Evolutionary conservation across 2,329 filamentous ascomycete species (phyloP).

Genomic region (Bertia moriformis): DNA sequence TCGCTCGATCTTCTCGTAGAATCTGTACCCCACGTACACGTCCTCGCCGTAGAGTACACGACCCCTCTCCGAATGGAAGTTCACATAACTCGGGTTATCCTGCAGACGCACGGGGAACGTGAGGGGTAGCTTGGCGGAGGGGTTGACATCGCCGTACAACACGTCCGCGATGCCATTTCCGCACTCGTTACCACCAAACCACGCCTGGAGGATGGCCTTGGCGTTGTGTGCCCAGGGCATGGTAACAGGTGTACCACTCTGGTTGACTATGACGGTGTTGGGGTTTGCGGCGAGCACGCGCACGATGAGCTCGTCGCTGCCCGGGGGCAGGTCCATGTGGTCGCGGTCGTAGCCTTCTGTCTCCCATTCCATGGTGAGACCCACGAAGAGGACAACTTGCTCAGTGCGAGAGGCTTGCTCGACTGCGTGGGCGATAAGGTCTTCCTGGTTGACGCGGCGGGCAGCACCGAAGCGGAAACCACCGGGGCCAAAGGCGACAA

Average conservation of each 20-base stretch:
- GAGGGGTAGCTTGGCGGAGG: conserved; percentile 60
- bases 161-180: conserved; percentile 70
- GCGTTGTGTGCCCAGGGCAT: conserved; percentile 54
- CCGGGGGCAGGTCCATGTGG: conserved; percentile 63
- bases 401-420: conserved; percentile 55
- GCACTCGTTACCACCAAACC: conserved; percentile 79
- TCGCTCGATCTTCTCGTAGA: conserved; percentile 58
- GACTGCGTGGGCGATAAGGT: conserved; percentile 52
- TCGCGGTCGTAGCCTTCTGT: conserved; percentile 66
- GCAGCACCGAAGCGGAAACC: conserved; percentile 48
- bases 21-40: conserved; percentile 68
- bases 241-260: conserved; percentile 61
- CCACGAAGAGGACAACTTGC: conserved; percentile 65
- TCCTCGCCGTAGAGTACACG: conserved; percentile 67
- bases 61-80: conserved; percentile 57
- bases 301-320: conserved; percentile 55
- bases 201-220: conserved; percentile 55
- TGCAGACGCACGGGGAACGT: conserved; percentile 54
- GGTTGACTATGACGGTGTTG: conserved; percentile 59
- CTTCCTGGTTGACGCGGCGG: conserved; percentile 37
- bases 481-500: conserved; percentile 38
- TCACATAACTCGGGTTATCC: conserved; percentile 64
- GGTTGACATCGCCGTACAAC: conserved; percentile 60
- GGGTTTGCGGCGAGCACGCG: conserved; percentile 53
- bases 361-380: conserved; percentile 71